phyloP scores from a whole-genome alignment of 768 basidiomycete genomes.

The Trametes punicea region DNA sequence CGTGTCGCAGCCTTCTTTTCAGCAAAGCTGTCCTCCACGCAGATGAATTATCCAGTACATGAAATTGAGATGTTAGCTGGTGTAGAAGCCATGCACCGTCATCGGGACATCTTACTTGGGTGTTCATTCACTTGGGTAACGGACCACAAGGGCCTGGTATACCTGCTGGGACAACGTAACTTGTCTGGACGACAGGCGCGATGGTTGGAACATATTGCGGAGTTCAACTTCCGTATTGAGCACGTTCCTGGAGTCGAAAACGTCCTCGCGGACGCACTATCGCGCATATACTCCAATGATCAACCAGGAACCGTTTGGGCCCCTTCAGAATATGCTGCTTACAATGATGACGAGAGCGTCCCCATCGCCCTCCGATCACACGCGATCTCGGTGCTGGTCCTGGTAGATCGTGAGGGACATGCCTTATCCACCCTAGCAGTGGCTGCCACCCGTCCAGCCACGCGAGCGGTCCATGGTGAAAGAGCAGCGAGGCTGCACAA shows the following conservation, averaged over 20 bases:
- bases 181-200: conserved; percentile 18
- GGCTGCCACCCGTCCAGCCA: too few relatives aligned
- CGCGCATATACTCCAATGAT: conserved; percentile 15
- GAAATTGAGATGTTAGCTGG: conserved; percentile 35
- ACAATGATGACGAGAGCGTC: background rate
- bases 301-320: conserved; percentile 1
- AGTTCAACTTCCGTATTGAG: conserved; percentile 21
- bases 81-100: conserved; percentile 36
- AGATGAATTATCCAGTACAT: conserved; percentile 35
- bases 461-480: too few relatives aligned
- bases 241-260: conserved; percentile 22
- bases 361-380: too few relatives aligned
- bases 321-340: background rate
- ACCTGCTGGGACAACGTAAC: conserved; percentile 15
- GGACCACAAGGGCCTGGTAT: conserved; percentile 17
- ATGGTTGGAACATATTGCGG: conserved; percentile 16
- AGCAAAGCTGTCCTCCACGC: conserved; percentile 28
- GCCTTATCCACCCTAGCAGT: too few relatives aligned
- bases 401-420: too few relatives aligned
- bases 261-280: conserved; percentile 17
- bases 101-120: conserved; percentile 3
- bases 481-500: too few relatives aligned
- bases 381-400: too few relatives aligned
- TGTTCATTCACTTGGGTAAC: conserved; percentile 12
- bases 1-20: background rate